phyloP scores from a whole-genome alignment of 495 filamentous ascomycete genomes.

The Annulohypoxylon stygium region DNA sequence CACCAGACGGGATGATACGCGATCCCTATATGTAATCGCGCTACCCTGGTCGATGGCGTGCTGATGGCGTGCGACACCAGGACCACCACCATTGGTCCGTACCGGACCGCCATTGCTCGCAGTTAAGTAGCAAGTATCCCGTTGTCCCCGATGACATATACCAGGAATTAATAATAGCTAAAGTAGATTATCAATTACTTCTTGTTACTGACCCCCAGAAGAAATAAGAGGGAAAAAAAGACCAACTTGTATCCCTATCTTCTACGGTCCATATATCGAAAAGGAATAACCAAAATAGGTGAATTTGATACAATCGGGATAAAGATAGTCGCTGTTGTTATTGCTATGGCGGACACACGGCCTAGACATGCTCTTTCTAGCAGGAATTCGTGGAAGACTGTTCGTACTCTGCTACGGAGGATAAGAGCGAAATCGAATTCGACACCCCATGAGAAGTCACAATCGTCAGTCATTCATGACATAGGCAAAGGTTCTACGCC shows the following conservation, averaged over 20 bases:
- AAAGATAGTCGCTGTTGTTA: not conserved
- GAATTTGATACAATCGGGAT: not conserved
- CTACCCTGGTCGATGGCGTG: constrained; percentile 47
- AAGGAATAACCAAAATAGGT: not conserved
- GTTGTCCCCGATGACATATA: constrained; percentile 14
- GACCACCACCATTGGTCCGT: constrained; percentile 38
- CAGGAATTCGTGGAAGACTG: constrained; percentile 44
- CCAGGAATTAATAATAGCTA: constrained; percentile 11
- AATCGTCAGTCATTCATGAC: constrained; percentile 24
- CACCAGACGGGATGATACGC: constrained; percentile 29
- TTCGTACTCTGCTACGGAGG: constrained; percentile 39
- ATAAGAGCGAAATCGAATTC: constrained; percentile 37
- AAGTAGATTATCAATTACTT: not conserved
- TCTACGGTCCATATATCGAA: not conserved
- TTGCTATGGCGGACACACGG: constrained; percentile 35
- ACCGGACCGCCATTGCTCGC: constrained; percentile 13
- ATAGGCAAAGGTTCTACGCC: constrained; percentile 29
- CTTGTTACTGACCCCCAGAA: not conserved
- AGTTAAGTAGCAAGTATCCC: constrained; percentile 15
- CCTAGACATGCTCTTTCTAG: constrained; percentile 16
- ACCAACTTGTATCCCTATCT: not conserved
- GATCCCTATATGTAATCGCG: constrained; percentile 37
- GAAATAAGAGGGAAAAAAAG: not conserved
- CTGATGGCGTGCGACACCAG: constrained; percentile 45
- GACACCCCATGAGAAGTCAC: constrained; percentile 18